Conservation (phyloP, 2,329 filamentous ascomycete genomes). For the Alternaria burnsii region DNA sequence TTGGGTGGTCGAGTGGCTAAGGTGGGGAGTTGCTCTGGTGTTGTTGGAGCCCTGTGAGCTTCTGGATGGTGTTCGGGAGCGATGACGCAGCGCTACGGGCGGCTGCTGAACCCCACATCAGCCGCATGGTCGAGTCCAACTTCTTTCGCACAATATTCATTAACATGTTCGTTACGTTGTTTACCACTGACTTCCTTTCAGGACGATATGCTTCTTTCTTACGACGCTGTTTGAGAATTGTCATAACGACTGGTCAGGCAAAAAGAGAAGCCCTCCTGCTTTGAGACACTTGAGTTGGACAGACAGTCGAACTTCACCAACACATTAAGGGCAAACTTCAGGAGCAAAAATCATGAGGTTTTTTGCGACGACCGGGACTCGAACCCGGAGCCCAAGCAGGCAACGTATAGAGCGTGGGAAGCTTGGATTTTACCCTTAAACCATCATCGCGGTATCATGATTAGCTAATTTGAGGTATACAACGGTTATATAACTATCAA, state of each 20-base stretch:
- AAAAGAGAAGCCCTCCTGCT: background rate
- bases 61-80: conserved; percentile 10
- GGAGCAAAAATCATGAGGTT: background rate
- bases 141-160: background rate
- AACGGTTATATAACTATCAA: background rate
- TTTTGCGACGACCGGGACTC: conserved; percentile 37
- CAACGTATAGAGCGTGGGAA: conserved; percentile 31
- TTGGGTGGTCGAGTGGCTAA: background rate
- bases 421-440: conserved; percentile 46
- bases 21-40: background rate
- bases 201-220: background rate
- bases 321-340: background rate
- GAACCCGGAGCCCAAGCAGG: conserved; percentile 39
- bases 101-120: conserved; percentile 18
- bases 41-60: conserved; percentile 6
- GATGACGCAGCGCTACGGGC: conserved; percentile 32
- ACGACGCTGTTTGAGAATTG: background rate
- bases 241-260: background rate
- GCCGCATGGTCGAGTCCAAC: background rate
- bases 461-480: accelerated
- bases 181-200: background rate
- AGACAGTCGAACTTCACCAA: background rate
- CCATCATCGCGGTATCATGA: conserved; percentile 26
- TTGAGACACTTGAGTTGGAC: background rate
- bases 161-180: background rate